A percentile compares a stretch with the other conserved stretches of the same genome.
These are phyloP conservation scores for Microdochium paspali DNA, from an alignment of 2,329 filamentous ascomycete species.

Conservation along the genomic window DNA sequence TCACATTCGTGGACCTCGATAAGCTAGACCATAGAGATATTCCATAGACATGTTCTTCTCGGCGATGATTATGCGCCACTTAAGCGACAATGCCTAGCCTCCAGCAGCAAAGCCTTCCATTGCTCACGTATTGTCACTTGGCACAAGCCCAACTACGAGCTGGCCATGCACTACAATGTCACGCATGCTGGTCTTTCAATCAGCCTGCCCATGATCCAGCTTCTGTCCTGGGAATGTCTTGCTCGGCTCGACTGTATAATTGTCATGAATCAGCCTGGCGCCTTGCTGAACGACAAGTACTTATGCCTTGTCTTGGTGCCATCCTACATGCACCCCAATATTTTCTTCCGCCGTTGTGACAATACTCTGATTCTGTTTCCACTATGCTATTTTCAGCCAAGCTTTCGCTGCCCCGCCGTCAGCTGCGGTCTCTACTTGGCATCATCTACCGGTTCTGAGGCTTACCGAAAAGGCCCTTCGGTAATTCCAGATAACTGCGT, in stretches of 20 bases:
- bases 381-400: not conserved
- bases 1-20: not conserved
- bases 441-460: not conserved
- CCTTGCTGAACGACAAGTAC: not conserved
- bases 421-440: not conserved
- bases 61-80: not conserved
- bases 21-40: not conserved
- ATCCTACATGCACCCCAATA: not conserved
- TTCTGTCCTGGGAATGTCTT: not conserved
- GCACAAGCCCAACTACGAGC: not conserved
- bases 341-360: not conserved
- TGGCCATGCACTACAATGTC: not conserved
- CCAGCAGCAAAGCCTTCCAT: not conserved
- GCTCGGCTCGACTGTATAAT: not conserved
- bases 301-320: not conserved
- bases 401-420: not conserved
- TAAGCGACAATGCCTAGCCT: not conserved
- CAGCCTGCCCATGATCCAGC: not conserved
- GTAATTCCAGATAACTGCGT: not conserved
- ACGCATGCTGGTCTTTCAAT: not conserved
- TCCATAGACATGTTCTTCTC: no score
- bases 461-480: not conserved
- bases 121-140: not conserved
- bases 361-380: not conserved
- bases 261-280: not conserved